Evolutionary conservation across 2,329 filamentous ascomycete genomes (phyloP).

Genomic region (Aspergillus caelatus): DNA sequence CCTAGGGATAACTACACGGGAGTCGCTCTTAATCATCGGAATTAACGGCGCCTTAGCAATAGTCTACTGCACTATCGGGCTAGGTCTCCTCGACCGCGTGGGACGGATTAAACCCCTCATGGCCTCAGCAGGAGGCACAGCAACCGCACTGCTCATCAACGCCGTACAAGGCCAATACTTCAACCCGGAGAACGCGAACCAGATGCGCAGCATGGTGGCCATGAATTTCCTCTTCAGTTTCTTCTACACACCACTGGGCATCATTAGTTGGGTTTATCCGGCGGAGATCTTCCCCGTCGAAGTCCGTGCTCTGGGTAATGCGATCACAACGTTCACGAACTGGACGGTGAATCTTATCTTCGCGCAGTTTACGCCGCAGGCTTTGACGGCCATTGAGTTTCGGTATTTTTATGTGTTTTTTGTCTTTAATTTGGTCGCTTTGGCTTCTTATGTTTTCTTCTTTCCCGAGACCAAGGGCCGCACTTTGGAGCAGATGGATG

Average conservation of each 20-base stretch:
- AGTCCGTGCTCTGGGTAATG: constrained; percentile 44
- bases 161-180: constrained; percentile 42
- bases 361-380: constrained; percentile 52
- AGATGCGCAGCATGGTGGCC: constrained; percentile 46
- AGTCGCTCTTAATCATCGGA: constrained; percentile 53
- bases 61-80: constrained; percentile 48
- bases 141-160: constrained; percentile 38
- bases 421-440: constrained; percentile 50
- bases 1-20: constrained; percentile 42
- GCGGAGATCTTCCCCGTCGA: constrained; percentile 50
- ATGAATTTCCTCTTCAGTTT: constrained; percentile 51
- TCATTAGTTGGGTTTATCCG: constrained; percentile 50
- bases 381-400: constrained; percentile 47
- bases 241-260: constrained; percentile 46
- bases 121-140: not conserved
- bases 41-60: constrained; percentile 53
- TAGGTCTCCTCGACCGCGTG: constrained; percentile 48
- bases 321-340: constrained; percentile 47
- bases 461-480: constrained; percentile 35
- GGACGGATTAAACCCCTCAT: constrained; percentile 52
- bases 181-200: constrained; percentile 35
- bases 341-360: constrained; percentile 52
- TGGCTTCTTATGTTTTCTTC: constrained; percentile 36
- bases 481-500: constrained; percentile 33
- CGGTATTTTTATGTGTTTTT: constrained; percentile 53